Conservation (phyloP, 2,329 filamentous ascomycete species). For the Verticillium nonalfalfae region DNA sequence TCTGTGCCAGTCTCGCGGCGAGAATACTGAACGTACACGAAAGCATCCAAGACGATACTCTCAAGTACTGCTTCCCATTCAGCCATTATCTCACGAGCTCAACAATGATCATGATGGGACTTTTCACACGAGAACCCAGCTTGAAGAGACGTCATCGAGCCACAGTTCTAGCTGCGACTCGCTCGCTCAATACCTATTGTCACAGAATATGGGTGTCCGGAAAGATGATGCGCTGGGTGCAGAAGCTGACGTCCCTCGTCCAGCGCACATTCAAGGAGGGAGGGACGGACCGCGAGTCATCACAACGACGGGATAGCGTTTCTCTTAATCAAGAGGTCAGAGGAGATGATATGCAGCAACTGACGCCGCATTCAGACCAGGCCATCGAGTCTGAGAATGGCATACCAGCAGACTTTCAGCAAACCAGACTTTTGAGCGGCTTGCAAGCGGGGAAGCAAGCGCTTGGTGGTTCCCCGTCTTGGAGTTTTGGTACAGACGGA, state of each 20-base stretch:
- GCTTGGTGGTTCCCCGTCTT: background rate
- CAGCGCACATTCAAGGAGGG: background rate
- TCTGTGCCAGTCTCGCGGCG: conserved; percentile 5
- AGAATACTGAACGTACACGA: conserved; percentile 6
- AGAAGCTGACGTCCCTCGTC: conserved; percentile 1
- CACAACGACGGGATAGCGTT: background rate
- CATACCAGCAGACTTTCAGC: background rate
- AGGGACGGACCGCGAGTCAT: background rate
- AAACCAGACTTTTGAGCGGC: background rate
- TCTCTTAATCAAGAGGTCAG: background rate
- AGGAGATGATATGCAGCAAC: background rate
- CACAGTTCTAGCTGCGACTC: conserved; percentile 1
- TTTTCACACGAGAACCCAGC: background rate
- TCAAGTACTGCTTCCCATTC: conserved; percentile 8
- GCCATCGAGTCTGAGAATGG: background rate
- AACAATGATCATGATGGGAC: conserved; percentile 6
- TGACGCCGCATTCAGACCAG: background rate
- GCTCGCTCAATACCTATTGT: conserved; percentile 5
- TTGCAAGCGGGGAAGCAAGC: background rate
- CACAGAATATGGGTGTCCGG: conserved; percentile 7
- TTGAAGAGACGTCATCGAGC: conserved; percentile 2
- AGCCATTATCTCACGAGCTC: conserved; percentile 6
- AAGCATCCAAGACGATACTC: conserved; percentile 1
- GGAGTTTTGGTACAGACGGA: background rate
- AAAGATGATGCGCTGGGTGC: conserved; percentile 8